Evolutionary conservation across 495 filamentous ascomycete genomes (phyloP).

Genomic region (Sordaria brevicollis): DNA sequence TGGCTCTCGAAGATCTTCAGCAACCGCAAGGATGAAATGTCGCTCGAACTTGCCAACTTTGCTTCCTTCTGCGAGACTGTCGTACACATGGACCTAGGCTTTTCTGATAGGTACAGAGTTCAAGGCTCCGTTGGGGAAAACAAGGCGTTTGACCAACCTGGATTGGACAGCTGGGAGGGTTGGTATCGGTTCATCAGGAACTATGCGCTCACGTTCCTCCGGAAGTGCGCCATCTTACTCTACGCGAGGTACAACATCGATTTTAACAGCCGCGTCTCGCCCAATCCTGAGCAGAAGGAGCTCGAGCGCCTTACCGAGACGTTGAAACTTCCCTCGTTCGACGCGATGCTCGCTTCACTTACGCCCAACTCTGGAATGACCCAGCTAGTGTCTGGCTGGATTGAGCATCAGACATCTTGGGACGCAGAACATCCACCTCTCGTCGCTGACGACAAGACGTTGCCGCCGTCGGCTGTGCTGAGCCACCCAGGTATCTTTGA

Average conservation of each 20-base stretch:
- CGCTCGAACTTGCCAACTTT: slow-evolving; percentile 31
- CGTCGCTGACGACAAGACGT: slow-evolving; percentile 2
- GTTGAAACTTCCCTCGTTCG: slow-evolving; percentile 65
- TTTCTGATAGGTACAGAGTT: neutral
- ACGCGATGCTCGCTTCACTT: slow-evolving; percentile 56
- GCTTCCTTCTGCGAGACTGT: slow-evolving; percentile 32
- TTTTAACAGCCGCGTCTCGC: slow-evolving; percentile 64
- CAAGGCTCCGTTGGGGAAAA: slow-evolving; percentile 18
- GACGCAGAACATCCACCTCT: neutral
- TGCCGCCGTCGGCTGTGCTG: slow-evolving; percentile 34
- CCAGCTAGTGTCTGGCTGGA: slow-evolving; percentile 65
- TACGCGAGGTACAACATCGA: slow-evolving; percentile 83
- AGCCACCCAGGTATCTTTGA: slow-evolving; percentile 89
- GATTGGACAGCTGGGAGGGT: slow-evolving; percentile 28
- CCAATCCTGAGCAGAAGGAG: slow-evolving; percentile 58
- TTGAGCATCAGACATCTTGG: slow-evolving; percentile 48
- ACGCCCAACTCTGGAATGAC: slow-evolving; percentile 28
- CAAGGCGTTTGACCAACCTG: slow-evolving; percentile 32
- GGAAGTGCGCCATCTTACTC: slow-evolving; percentile 74
- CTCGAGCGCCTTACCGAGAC: slow-evolving; percentile 68
- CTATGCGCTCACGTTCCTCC: slow-evolving; percentile 82
- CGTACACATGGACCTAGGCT: slow-evolving; percentile 19
- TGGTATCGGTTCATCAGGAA: slow-evolving; percentile 48
- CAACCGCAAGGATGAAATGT: slow-evolving; percentile 17
- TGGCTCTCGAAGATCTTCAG: slow-evolving; percentile 27